Conservation (phyloP, 2,329 filamentous ascomycete species). For the Domatiomyces globalis region DNA sequence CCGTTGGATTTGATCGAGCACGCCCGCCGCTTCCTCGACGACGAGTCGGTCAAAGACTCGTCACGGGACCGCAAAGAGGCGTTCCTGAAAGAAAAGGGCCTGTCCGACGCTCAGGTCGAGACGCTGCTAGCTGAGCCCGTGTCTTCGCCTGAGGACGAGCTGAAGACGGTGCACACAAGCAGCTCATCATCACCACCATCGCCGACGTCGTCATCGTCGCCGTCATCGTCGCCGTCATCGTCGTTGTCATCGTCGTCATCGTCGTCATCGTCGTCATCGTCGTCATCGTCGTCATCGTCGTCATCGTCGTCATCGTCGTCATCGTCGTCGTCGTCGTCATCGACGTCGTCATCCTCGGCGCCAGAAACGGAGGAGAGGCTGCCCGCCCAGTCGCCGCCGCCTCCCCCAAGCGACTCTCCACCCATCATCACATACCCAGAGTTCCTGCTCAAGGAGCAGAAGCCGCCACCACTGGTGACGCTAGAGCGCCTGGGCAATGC, state of each 20-base stretch:
- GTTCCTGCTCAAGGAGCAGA: constrained; percentile 45
- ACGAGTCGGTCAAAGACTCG: constrained; percentile 56
- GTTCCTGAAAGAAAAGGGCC: constrained; percentile 66
- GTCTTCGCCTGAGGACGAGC: constrained; percentile 5
- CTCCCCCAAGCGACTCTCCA: constrained; percentile 31
- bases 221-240: no score
- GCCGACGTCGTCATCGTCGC: constrained; percentile 1
- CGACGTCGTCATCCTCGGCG: neutral
- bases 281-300: constrained; percentile 9
- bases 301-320: no score
- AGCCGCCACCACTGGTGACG: constrained; percentile 47
- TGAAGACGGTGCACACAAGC: constrained; percentile 18
- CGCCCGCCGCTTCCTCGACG: constrained; percentile 61
- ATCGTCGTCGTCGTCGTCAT: neutral
- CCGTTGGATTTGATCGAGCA: constrained; percentile 42
- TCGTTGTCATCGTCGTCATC: no score
- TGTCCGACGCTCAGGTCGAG: constrained; percentile 53
- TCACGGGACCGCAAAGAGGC: constrained; percentile 57
- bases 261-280: neutral
- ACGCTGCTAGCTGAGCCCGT: constrained; percentile 39
- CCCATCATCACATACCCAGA: constrained; percentile 56
- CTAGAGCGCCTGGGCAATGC: constrained; percentile 42
- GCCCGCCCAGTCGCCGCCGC: constrained; percentile 1
- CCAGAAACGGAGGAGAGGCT: neutral
- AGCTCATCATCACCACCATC: constrained; percentile 2